Base-by-base conservation (phyloP, 176 grass and related monocot genomes). In the Rhynchospora breviuscula region DNA sequence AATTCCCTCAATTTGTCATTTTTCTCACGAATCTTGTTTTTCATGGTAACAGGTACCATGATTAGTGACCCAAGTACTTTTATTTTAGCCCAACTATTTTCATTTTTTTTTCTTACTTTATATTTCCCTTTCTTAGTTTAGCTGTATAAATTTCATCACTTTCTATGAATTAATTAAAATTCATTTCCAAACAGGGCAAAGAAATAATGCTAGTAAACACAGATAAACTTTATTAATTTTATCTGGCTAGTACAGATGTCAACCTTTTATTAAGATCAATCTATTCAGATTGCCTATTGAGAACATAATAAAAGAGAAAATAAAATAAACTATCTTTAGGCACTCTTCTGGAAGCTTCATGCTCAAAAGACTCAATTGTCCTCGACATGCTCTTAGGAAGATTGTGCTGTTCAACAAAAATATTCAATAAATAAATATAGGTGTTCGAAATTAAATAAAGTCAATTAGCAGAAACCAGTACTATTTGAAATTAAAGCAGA, bases 231-330 rank as follows among this genome's bases (percentile, higher is more conserved):
- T 82, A 46, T 56, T 82, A 53, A 82, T 26, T 54, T 65, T 44
- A 67, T 82, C 60, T 51, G 46, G 26, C 48, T 19, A 40, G 15
- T 22, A 63, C 44, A 60, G 10, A 66, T 82, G 22, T 53, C 62
- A 82, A 29, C n/a, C 44, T 3, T 82, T 82, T 82, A 82, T 46
- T 81, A 63, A 62, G 80, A 63, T 67, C 61, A 82, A 29, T 79
- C 48, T 67, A 4, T 29, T 21, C 11, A 26, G n/a, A 52, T 82
- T 66, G 63, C 62, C 63, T 78, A 35, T 57, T 35, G 0, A 31
- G 49, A 57, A 13, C 44, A 65, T 31, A 67, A 44, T 65, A 14
- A 64, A 81, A 52, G 7, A 1, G 59, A 66, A 68, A 82, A 6
- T 52, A 46, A 46, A 4, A 25, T 51, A 66, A 66, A 62, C 43